phyloP scores from a whole-genome alignment of 2,329 filamentous ascomycete genomes.

The Aspergillus persii region DNA sequence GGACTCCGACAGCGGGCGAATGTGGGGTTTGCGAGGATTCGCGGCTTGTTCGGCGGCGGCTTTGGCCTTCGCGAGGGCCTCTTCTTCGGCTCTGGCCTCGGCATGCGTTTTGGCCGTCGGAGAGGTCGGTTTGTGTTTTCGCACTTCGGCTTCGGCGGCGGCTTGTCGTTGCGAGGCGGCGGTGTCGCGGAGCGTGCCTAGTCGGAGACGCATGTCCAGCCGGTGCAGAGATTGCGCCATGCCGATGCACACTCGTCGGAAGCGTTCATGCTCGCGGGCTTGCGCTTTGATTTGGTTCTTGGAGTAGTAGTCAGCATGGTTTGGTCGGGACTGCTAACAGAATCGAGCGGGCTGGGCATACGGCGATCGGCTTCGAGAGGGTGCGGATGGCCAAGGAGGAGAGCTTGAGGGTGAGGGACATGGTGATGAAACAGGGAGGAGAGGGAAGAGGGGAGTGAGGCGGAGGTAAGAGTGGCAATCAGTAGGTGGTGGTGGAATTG shows the following conservation, averaged over 20 bases:
- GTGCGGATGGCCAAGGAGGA: slow-evolving; percentile 64
- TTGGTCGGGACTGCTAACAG: background rate
- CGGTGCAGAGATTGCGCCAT: slow-evolving; percentile 65
- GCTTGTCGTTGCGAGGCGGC: slow-evolving; percentile 49
- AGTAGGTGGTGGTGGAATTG: background rate
- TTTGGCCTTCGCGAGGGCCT: slow-evolving; percentile 44
- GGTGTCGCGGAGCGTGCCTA: slow-evolving; percentile 63
- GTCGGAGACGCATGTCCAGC: slow-evolving; percentile 65
- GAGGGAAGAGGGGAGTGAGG: background rate
- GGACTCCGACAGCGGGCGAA: slow-evolving; percentile 63
- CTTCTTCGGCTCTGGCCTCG: slow-evolving; percentile 57
- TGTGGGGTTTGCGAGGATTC: slow-evolving; percentile 52
- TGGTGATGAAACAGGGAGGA: slow-evolving; percentile 27
- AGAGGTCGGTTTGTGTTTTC: slow-evolving; percentile 50
- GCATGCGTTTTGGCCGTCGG: slow-evolving; percentile 64
- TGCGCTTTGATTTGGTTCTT: slow-evolving; percentile 67
- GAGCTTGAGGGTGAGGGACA: slow-evolving; percentile 66
- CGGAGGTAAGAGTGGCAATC: background rate
- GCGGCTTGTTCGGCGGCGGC: slow-evolving; percentile 46
- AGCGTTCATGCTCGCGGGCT: slow-evolving; percentile 66
- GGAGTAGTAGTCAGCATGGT: slow-evolving; percentile 21
- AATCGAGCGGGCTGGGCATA: slow-evolving; percentile 34
- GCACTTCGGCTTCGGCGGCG: slow-evolving; percentile 55
- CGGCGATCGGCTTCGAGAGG: slow-evolving; percentile 66
- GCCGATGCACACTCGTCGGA: slow-evolving; percentile 59